A percentile compares a stretch with the other conserved stretches of the same genome.
These are phyloP conservation scores for Aspergillus terreus DNA, from an alignment of 2,329 filamentous ascomycete species.

Conservation along the genomic window DNA sequence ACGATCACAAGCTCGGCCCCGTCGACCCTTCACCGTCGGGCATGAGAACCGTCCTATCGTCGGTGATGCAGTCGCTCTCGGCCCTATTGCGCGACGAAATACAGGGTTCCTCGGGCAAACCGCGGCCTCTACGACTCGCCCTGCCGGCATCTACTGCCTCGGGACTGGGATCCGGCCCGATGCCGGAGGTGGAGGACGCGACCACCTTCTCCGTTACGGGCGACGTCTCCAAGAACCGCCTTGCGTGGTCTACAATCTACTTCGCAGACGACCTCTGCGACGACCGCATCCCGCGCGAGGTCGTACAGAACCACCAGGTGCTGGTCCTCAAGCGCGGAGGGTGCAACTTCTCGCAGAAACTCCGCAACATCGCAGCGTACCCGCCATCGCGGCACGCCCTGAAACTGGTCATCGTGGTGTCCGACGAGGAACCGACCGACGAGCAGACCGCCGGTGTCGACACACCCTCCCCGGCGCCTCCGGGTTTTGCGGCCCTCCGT, in stretches of 20 bases:
- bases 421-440: conserved; percentile 45
- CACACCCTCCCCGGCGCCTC: conserved; percentile 13
- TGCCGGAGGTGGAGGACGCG: conserved; percentile 63
- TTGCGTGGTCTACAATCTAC: conserved; percentile 69
- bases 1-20: conserved; percentile 21
- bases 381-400: conserved; percentile 59
- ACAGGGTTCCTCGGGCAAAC: conserved; percentile 28
- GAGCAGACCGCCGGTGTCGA: conserved; percentile 5
- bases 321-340: conserved; percentile 78
- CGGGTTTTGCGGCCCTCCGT: conserved; percentile 27
- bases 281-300: conserved; percentile 49
- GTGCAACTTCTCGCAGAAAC: conserved; percentile 80
- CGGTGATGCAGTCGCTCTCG: conserved; percentile 49
- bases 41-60: conserved; percentile 43
- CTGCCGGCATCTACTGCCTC: conserved; percentile 49
- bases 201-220: conserved; percentile 26
- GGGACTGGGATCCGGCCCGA: conserved; percentile 59
- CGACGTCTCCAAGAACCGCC: conserved; percentile 42
- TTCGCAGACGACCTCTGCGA: conserved; percentile 66
- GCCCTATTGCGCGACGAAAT: conserved; percentile 45
- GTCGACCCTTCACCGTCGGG: conserved; percentile 29
- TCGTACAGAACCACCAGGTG: conserved; percentile 63
- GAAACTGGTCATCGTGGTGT: conserved; percentile 77
- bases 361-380: conserved; percentile 78
- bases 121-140: conserved; percentile 34